A percentile compares a stretch with the other conserved stretches of the same genome.
Conservation (phyloP, 139 green algal species). For the Chlorella sp. region DNA sequence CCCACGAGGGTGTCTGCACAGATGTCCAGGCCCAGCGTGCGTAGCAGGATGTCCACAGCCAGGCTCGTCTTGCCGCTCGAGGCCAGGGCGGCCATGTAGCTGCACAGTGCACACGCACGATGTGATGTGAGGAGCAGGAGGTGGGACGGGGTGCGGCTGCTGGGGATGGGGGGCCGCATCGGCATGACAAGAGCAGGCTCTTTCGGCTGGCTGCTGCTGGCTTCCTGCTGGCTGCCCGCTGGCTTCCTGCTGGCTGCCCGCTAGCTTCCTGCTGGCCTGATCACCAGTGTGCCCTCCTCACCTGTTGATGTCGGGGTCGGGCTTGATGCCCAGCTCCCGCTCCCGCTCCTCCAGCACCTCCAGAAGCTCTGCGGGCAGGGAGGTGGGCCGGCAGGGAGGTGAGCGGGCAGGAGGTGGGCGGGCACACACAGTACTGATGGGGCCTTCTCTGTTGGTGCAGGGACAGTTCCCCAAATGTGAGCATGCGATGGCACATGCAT, state of each 20-base stretch:
- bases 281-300: background rate
- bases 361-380: slow-evolving; percentile 17
- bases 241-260: no score
- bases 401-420: background rate
- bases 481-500: no score
- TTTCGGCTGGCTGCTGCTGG: no score
- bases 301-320: slow-evolving; percentile 43
- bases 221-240: no score
- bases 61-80: slow-evolving; percentile 3
- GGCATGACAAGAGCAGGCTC: slow-evolving; percentile 64
- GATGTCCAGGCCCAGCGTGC: slow-evolving; percentile 42
- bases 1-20: slow-evolving; percentile 41
- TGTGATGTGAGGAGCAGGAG: background rate
- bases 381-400: no score
- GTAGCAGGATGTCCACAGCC: slow-evolving; percentile 11
- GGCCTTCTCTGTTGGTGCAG: no score
- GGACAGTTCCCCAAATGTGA: no score
- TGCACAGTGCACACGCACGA: background rate
- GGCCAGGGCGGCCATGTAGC: slow-evolving; percentile 10
- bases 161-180: slow-evolving; percentile 57
- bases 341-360: slow-evolving; percentile 42
- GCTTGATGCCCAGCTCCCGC: slow-evolving; percentile 47
- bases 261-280: slow-evolving; percentile 34
- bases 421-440: no score
- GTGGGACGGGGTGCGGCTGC: background rate